These are phyloP conservation scores for Hyphopichia fennica DNA, from an alignment of 1,139 yeast species.

Conservation along the genomic window DNA sequence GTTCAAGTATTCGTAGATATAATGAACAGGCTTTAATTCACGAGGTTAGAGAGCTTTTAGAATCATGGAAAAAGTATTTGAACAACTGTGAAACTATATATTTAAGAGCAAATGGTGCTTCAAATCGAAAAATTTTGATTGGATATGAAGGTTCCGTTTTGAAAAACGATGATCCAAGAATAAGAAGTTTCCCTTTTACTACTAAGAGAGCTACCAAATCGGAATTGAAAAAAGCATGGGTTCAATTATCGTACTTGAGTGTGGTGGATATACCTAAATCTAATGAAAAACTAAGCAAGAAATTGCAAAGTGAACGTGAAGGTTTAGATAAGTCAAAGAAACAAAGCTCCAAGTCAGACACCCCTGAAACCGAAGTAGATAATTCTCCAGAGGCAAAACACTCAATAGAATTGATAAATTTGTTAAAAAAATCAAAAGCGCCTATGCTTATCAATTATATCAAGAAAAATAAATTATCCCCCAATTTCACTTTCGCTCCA, in stretches of 20 bases:
- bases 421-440: slow-evolving; percentile 74
- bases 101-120: slow-evolving; percentile 78
- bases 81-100: slow-evolving; percentile 68
- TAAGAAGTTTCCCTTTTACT: slow-evolving; percentile 79
- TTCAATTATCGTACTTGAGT: slow-evolving; percentile 63
- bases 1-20: slow-evolving; percentile 83
- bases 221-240: slow-evolving; percentile 86
- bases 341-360: slow-evolving; percentile 18
- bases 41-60: slow-evolving; percentile 71
- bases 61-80: slow-evolving; percentile 62
- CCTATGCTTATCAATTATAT: slow-evolving; percentile 69
- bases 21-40: slow-evolving; percentile 81
- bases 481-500: slow-evolving; percentile 57
- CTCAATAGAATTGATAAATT: slow-evolving; percentile 55
- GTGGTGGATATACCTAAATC: slow-evolving; percentile 57
- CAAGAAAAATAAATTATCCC: slow-evolving; percentile 54
- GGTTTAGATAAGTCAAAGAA: slow-evolving; percentile 13
- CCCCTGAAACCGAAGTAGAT: slow-evolving; percentile 18
- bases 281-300: slow-evolving; percentile 27
- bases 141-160: slow-evolving; percentile 63
- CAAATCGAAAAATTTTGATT: slow-evolving; percentile 63
- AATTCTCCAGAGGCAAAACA: slow-evolving; percentile 42
- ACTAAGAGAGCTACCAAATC: slow-evolving; percentile 84
- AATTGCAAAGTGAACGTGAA: slow-evolving; percentile 23
- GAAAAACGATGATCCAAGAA: slow-evolving; percentile 51